Conservation (phyloP, 140 eudicot species). For the Ambrosia hybrid region DNA sequence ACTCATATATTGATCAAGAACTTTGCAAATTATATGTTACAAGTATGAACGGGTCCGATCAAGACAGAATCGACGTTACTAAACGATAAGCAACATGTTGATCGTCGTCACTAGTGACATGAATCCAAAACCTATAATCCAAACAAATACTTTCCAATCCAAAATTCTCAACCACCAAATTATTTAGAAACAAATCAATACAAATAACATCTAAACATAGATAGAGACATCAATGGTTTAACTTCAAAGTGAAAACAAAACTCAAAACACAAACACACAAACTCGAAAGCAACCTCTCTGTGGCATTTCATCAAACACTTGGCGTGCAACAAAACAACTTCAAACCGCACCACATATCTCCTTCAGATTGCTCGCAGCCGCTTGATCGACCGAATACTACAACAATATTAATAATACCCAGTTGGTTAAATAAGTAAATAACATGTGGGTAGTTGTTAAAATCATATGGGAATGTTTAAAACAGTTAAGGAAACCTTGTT, state of each 20-base stretch:
- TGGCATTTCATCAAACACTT: constrained; percentile 47
- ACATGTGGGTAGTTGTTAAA: background rate
- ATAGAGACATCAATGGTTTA: background rate
- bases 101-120: background rate
- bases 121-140: background rate
- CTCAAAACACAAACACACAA: constrained; percentile 3
- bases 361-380: constrained; percentile 71
- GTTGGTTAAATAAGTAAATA: background rate
- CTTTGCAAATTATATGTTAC: background rate
- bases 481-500: constrained; percentile 49
- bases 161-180: background rate
- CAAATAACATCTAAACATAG: background rate
- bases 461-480: background rate
- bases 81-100: background rate
- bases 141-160: background rate
- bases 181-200: background rate
- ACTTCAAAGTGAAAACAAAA: background rate
- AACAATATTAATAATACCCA: background rate
- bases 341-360: constrained; percentile 49
- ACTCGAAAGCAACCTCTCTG: constrained; percentile 25
- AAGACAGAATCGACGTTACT: background rate
- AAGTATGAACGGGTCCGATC: background rate
- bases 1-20: background rate
- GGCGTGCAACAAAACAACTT: constrained; percentile 28
- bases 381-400: constrained; percentile 82